Percentiles rank a stretch among this genome's conserved stretches.
Evolutionary conservation across 1,139 yeast species (phyloP).

Genomic region (Kazachstania sp.): DNA sequence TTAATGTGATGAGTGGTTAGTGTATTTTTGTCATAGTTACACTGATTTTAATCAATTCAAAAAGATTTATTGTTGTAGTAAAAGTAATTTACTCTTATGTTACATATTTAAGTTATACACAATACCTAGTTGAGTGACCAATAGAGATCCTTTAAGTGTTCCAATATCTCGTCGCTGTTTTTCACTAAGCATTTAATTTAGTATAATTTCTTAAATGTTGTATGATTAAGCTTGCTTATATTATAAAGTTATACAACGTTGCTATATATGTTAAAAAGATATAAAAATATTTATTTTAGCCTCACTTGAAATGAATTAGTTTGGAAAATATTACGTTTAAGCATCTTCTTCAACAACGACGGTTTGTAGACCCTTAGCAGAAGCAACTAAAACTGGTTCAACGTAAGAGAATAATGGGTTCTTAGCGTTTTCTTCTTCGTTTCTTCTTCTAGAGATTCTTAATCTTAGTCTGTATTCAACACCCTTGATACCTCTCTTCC

Average conservation of each 20-base stretch:
- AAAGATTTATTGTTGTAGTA: no score
- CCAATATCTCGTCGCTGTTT: no score
- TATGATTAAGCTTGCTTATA: neutral
- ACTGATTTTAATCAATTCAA: constrained; percentile 20
- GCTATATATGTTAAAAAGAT: neutral
- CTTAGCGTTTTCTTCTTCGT: constrained; percentile 99
- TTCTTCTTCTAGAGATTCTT: constrained; percentile 99
- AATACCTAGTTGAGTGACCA: no score
- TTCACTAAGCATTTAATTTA: neutral
- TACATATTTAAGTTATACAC: neutral
- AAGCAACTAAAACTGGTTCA: constrained; percentile 91
- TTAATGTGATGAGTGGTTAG: constrained; percentile 34
- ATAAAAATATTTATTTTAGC: constrained; percentile 1
- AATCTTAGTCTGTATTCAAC: constrained; percentile 97
- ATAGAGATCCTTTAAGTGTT: no score
- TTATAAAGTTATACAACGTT: constrained; percentile 2
- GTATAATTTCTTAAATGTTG: neutral
- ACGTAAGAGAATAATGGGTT: constrained; percentile 97
- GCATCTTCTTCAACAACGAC: constrained; percentile 89
- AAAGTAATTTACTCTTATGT: neutral
- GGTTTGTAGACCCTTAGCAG: constrained; percentile 97
- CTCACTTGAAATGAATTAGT: neutral
- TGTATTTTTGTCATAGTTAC: constrained; percentile 33
- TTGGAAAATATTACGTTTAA: constrained; percentile 32
- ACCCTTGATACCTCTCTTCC: constrained; percentile 99